Conservation (phyloP, 164 flowering plant genomes). For the Magnolia changhungtana region DNA sequence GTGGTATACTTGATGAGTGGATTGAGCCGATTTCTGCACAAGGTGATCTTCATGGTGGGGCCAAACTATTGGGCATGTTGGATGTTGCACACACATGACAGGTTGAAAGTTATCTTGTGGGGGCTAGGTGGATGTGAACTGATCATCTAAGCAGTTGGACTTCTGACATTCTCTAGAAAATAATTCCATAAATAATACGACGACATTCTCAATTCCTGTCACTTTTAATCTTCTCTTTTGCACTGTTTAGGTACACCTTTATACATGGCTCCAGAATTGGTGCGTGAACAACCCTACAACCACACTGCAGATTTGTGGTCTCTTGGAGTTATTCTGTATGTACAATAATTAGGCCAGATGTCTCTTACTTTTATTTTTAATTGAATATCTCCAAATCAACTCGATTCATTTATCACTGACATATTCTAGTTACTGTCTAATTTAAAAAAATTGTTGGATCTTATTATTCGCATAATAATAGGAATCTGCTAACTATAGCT, state of each 20-base stretch:
- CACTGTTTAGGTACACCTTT: slow-evolving; percentile 75
- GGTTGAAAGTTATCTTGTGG: no score
- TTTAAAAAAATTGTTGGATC: no score
- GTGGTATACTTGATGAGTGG: no score
- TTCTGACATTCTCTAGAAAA: background rate
- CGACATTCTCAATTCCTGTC: background rate
- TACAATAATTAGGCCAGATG: slow-evolving; percentile 6
- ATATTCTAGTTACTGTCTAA: background rate
- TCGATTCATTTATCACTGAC: background rate
- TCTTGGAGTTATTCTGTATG: slow-evolving; percentile 97
- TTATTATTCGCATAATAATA: no score
- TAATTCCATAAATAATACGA: background rate
- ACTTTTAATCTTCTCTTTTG: background rate
- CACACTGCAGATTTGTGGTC: slow-evolving; percentile 99
- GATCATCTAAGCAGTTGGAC: no score
- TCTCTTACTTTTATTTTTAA: background rate
- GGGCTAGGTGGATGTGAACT: no score
- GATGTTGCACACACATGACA: no score
- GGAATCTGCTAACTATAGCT: no score
- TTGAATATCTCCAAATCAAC: background rate
- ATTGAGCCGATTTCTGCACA: no score
- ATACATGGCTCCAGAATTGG: slow-evolving; percentile 99
- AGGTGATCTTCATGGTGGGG: no score
- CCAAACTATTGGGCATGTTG: no score
- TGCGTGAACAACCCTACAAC: slow-evolving; percentile 95